Evolutionary conservation across 176 grass and related monocot species (phyloP), one percentile per base, ranked within the genome.

Genomic region (Tillandsia leiboldiana): DNA sequence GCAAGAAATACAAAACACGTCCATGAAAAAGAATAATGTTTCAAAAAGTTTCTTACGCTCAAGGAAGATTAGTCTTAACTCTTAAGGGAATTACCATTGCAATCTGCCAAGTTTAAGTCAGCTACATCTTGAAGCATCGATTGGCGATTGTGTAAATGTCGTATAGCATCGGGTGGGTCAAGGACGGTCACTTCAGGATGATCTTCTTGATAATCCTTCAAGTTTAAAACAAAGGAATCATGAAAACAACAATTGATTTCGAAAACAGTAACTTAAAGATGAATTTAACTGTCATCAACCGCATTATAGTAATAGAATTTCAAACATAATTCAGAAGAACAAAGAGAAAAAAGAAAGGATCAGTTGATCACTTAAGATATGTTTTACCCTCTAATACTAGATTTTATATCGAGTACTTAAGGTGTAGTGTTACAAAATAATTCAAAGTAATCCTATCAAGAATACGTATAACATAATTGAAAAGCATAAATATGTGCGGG

Each of bases 121-220:
- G 88, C 81, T 29, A 96, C 88, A 82, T 89, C 88, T 73, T 89
- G 80, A 66, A 96, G 92, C 92, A 96, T 91, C 0, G 88, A 96
- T 69, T 96, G 83, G 51, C 92, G 86, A 84, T 96, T 96, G 23
- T 86, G 77, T 64, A 96, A 76, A 69, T 87, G 89, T 71, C 77
- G 28, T 48, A 96, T 96, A 27, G 92, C 88, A 84, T 82, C 83
- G 33, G 92, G 92, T 28, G 88, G 92, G 23, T 96, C 92, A 54
- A 96, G 86, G 12, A 96, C 65, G 68, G 88, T 96, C 50, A 96
- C 92, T 80, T 91, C 88, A 70, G 92, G 83, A 84, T 96, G 92
- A 69, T 81, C 73, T 75, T 87, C 83, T 29, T 79, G 72, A 78
- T 89, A 96, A 50, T 85, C 86, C 92, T 96, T 75, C 80, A 85